phyloP scores from a whole-genome alignment of 805 yeast species.

The Metschnikowia rubicola region DNA sequence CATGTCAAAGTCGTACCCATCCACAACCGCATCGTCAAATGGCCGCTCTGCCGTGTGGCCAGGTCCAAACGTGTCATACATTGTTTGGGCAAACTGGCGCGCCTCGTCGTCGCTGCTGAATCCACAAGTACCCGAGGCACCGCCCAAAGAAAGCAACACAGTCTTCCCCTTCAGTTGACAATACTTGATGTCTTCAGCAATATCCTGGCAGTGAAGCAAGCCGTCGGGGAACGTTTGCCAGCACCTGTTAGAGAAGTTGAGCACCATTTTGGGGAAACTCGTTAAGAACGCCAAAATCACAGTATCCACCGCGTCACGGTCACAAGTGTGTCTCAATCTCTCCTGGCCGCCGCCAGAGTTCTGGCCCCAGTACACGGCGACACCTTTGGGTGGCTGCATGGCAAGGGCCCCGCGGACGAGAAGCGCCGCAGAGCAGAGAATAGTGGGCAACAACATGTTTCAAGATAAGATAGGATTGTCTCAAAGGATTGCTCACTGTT shows the following conservation, averaged over 20 bases:
- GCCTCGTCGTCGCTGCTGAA: slow-evolving; percentile 53
- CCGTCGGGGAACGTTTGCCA: slow-evolving; percentile 43
- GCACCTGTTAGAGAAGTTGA: slow-evolving; percentile 57
- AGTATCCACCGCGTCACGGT: slow-evolving; percentile 65
- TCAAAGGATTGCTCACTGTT: too few species aligned
- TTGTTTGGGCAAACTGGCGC: slow-evolving; percentile 45
- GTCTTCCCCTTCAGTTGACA: slow-evolving; percentile 13
- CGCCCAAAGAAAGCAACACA: slow-evolving; percentile 29
- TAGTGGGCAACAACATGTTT: not conserved
- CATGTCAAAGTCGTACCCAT: slow-evolving; percentile 68
- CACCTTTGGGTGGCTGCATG: slow-evolving; percentile 26
- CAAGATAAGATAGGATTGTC: not conserved
- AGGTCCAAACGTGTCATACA: slow-evolving; percentile 40
- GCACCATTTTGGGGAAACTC: slow-evolving; percentile 46
- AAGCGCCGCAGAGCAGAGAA: not conserved
- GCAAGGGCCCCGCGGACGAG: not conserved
- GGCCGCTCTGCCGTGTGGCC: slow-evolving; percentile 26
- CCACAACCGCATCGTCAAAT: slow-evolving; percentile 54
- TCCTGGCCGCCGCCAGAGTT: slow-evolving; percentile 51
- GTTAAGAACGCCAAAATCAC: slow-evolving; percentile 67
- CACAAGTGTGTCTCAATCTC: slow-evolving; percentile 52
- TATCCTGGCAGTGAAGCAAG: slow-evolving; percentile 13
- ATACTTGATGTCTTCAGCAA: slow-evolving; percentile 14
- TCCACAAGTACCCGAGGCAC: slow-evolving; percentile 60
- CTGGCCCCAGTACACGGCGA: slow-evolving; percentile 91